Evolutionary conservation across 192 early-diverging fungal species (phyloP).

Genomic region (Coemansia sp.): DNA sequence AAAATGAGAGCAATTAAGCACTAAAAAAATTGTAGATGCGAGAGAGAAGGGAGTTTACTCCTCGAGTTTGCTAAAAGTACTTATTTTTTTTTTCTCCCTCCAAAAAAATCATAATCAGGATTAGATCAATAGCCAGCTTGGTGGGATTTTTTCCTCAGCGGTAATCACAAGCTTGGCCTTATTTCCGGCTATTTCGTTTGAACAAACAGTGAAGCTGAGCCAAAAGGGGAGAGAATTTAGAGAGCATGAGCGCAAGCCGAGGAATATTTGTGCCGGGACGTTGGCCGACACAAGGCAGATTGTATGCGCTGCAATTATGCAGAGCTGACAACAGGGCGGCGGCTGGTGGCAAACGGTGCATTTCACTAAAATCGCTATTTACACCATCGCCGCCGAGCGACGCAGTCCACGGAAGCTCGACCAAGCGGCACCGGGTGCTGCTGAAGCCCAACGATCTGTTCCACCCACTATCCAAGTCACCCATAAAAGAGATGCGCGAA

Average conservation of each 20-base stretch:
- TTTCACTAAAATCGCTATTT: conserved; percentile 52
- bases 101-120: not conserved
- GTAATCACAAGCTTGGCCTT: too few species aligned
- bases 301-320: too few species aligned
- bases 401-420: conserved; percentile 3
- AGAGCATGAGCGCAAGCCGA: conserved; percentile 2
- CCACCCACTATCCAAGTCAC: conserved; percentile 67
- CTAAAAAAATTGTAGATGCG: conserved; percentile 16
- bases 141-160: too few species aligned
- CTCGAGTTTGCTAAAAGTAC: not conserved
- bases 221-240: too few species aligned
- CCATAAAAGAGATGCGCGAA: conserved; percentile 64
- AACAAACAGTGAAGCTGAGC: too few species aligned
- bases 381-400: conserved; percentile 32
- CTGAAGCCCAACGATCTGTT: conserved; percentile 60
- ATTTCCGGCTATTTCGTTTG: too few species aligned
- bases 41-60: conserved; percentile 9
- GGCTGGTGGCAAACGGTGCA: conserved; percentile 2
- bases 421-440: conserved; percentile 20
- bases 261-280: not conserved
- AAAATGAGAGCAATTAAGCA: conserved; percentile 43
- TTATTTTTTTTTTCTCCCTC: not conserved
- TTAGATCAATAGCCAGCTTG: not conserved
- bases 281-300: not conserved
- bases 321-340: not conserved